These are phyloP conservation scores for Pythium brachiatum DNA, from an alignment of 352 stramenopile genomes.

Conservation along the genomic window DNA sequence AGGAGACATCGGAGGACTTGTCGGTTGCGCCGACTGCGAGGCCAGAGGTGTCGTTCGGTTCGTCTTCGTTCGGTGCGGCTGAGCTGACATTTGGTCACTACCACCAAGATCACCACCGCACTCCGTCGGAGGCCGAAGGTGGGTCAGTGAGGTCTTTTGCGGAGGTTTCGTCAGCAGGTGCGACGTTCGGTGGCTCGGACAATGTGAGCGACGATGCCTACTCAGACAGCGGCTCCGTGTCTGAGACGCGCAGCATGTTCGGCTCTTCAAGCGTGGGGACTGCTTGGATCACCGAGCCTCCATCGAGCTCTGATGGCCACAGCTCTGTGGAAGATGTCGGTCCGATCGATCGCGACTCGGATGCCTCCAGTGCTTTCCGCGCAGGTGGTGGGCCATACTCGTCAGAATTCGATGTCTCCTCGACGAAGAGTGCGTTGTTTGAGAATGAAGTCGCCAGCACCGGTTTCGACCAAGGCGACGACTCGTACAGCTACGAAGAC, in stretches of 20 bases:
- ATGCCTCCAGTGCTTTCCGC: conserved; percentile 32
- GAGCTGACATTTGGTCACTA: conserved; percentile 28
- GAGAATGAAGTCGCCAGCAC: conserved; percentile 24
- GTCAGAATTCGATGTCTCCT: conserved; percentile 27
- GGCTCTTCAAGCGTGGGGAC: conserved; percentile 75
- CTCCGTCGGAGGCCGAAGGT: conserved; percentile 25
- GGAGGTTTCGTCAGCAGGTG: conserved; percentile 57
- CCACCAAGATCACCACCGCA: conserved; percentile 30
- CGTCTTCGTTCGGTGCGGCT: conserved; percentile 24
- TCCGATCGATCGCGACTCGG: conserved; percentile 20
- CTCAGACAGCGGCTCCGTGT: conserved; percentile 58
- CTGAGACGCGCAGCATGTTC: conserved; percentile 68
- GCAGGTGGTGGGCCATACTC: conserved; percentile 17
- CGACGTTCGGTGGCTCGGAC: conserved; percentile 75
- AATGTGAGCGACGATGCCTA: conserved; percentile 59
- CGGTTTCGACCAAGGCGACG: conserved; percentile 21
- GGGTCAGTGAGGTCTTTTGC: conserved; percentile 68
- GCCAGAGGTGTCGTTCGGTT: conserved; percentile 25
- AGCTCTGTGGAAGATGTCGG: conserved; percentile 48
- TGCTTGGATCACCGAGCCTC: conserved; percentile 71
- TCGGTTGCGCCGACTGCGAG: conserved; percentile 6
- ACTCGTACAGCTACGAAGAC: conserved; percentile 20
- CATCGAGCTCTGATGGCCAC: conserved; percentile 70
- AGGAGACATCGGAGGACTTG: neutral
- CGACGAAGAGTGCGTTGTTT: conserved; percentile 23